Evolutionary conservation across 163 green algal genomes (phyloP).

Genomic region (Scenedesmus sp.): DNA sequence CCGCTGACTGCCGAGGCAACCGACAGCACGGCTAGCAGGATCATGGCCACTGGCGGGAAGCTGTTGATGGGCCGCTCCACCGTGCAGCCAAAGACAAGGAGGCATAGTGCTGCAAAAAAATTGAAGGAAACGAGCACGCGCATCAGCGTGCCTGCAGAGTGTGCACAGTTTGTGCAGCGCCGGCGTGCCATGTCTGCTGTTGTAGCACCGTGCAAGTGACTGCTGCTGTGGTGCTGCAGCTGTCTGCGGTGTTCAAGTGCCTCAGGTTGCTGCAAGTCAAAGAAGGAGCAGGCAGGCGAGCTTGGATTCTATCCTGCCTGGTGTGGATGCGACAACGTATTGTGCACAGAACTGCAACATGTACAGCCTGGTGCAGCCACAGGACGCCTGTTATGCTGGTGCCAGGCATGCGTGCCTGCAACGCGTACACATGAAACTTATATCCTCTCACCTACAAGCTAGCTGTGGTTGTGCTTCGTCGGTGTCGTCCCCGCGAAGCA

Average conservation of each 20-base stretch:
- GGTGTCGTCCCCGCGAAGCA: neutral
- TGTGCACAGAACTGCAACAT: neutral
- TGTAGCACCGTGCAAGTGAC: no score
- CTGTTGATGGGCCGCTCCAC: conserved; percentile 50
- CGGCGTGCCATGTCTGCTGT: conserved; percentile 32
- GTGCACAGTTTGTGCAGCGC: conserved; percentile 36
- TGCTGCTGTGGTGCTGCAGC: neutral
- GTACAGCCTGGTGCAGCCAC: neutral
- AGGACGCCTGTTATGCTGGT: neutral
- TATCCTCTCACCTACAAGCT: neutral
- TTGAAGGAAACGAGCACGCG: conserved; percentile 45
- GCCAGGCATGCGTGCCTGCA: neutral
- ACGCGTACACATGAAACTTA: neutral
- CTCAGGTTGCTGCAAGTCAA: neutral
- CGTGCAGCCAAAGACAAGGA: conserved; percentile 47
- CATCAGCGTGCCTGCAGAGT: conserved; percentile 11
- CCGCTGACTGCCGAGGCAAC: conserved; percentile 22
- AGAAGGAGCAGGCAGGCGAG: neutral
- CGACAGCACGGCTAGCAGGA: conserved; percentile 40
- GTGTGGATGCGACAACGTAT: no score
- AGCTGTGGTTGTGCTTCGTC: neutral
- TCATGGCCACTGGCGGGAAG: conserved; percentile 51
- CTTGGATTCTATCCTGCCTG: neutral
- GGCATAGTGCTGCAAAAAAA: conserved; percentile 16
- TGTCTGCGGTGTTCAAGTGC: neutral